Conservation (phyloP, 2,329 filamentous ascomycete species). For the Fusarium sp. region DNA sequence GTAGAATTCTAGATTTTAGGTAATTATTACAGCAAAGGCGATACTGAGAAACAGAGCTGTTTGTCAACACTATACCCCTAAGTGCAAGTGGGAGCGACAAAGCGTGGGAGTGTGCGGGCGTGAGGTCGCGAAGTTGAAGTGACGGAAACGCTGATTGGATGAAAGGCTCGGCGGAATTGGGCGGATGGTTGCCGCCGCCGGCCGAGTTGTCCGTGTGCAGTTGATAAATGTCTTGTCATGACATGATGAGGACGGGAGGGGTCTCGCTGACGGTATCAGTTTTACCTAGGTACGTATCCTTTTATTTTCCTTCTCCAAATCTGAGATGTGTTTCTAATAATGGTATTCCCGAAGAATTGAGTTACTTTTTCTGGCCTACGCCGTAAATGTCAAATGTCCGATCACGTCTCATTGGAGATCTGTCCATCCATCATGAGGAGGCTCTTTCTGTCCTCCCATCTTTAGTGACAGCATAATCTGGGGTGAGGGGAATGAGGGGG, state of each 20-base stretch:
- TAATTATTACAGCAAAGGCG: conserved; percentile 49
- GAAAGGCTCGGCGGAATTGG: conserved; percentile 16
- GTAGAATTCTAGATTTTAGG: conserved; percentile 42
- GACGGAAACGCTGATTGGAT: conserved; percentile 17
- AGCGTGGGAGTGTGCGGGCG: conserved; percentile 43
- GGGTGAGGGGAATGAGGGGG: conserved; percentile 31
- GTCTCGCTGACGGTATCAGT: conserved; percentile 18
- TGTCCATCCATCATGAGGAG: conserved; percentile 38
- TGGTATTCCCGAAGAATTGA: not conserved
- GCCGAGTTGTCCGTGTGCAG: conserved; percentile 19
- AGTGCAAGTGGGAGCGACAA: conserved; percentile 68
- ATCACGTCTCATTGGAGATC: conserved; percentile 8
- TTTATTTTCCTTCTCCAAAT: conserved; percentile 9
- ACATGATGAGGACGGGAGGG: conserved; percentile 24
- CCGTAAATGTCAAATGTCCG: conserved; percentile 27
- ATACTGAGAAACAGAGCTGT: conserved; percentile 30
- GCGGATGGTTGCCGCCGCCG: conserved; percentile 39
- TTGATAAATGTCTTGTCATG: conserved; percentile 23
- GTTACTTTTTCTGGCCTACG: conserved; percentile 38
- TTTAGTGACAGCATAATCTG: conserved; percentile 36
- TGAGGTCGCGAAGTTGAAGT: conserved; percentile 32
- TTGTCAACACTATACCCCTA: conserved; percentile 67
- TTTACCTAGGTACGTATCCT: not conserved
- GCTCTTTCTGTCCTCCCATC: conserved; percentile 33
- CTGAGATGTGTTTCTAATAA: not conserved